Conservation (phyloP, 345 rosid genomes). For the Sisymbrium irio region DNA sequence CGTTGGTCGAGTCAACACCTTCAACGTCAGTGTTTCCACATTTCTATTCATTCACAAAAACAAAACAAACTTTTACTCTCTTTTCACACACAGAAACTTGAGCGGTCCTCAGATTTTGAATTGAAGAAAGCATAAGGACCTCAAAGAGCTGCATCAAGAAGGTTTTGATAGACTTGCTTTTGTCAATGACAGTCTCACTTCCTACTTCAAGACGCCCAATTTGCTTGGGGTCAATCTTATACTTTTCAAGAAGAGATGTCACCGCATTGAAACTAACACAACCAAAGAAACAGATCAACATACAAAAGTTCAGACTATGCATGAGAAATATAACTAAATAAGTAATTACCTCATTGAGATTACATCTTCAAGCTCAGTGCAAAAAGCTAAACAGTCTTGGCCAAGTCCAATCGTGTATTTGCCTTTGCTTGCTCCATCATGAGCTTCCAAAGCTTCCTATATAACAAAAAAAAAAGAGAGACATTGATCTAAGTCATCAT, state of each 20-base stretch:
- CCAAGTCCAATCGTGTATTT: constrained; percentile 99
- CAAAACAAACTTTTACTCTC: not conserved
- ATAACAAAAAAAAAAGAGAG: not conserved
- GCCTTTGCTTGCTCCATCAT: constrained; percentile 98
- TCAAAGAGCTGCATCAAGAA: constrained; percentile 98
- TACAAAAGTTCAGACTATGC: not conserved
- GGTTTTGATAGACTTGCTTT: constrained; percentile 98
- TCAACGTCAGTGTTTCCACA: constrained; percentile 93
- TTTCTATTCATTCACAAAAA: constrained; percentile 54
- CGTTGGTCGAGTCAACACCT: constrained; percentile 98
- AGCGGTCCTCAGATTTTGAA: not conserved
- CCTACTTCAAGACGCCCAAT: constrained; percentile 99
- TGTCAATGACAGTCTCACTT: constrained; percentile 98
- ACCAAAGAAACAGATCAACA: constrained; percentile 7
- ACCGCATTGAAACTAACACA: constrained; percentile 77
- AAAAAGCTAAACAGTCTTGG: constrained; percentile 96
- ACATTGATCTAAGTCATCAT: not conserved
- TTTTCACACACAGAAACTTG: not conserved
- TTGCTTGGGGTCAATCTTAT: constrained; percentile 82
- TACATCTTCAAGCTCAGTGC: constrained; percentile 98
- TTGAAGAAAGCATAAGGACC: constrained; percentile 41
- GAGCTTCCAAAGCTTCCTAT: constrained; percentile 89
- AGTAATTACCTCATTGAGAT: constrained; percentile 84
- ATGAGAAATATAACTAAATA: not conserved
- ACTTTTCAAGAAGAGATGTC: constrained; percentile 86